phyloP scores from a whole-genome alignment of 805 yeast species.

The Teunomyces cretensis region DNA sequence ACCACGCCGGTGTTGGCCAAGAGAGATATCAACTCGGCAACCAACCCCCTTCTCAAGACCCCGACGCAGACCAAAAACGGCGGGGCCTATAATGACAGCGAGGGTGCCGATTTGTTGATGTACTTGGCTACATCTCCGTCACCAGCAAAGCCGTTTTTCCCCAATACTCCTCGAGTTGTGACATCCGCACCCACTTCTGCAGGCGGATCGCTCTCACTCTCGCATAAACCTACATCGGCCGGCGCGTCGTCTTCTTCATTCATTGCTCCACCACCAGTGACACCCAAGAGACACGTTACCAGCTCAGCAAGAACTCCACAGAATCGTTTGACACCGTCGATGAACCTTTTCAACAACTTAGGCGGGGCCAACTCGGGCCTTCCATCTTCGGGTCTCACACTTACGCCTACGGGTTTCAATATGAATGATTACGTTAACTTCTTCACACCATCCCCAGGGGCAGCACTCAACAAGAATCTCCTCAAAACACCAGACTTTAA shows the following conservation, averaged over 20 bases:
- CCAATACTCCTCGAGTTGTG: conserved; percentile 30
- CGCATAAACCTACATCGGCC: conserved; percentile 12
- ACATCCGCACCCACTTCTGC: conserved; percentile 22
- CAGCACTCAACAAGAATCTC: conserved; percentile 21
- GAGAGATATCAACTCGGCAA: conserved; percentile 9
- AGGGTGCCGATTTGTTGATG: conserved; percentile 81
- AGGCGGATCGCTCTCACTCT: conserved; percentile 10
- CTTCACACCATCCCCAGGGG: conserved; percentile 68
- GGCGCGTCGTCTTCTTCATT: conserved; percentile 27
- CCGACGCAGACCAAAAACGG: conserved; percentile 32
- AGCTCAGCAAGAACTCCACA: conserved; percentile 36
- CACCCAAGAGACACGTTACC: conserved; percentile 38
- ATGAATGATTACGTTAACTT: conserved; percentile 81
- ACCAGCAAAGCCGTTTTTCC: conserved; percentile 46
- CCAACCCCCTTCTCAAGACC: conserved; percentile 21
- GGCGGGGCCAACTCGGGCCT: conserved; percentile 25
- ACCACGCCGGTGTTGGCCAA: conserved; percentile 15
- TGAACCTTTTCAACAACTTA: conserved; percentile 28
- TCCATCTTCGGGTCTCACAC: conserved; percentile 44
- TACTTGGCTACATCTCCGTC: conserved; percentile 84
- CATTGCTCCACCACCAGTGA: conserved; percentile 44
- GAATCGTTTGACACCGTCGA: conserved; percentile 41
- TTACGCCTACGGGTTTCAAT: conserved; percentile 69
- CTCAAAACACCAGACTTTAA: conserved; percentile 44
- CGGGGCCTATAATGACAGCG: conserved; percentile 41